Percentiles rank a stretch among this genome's conserved stretches.
Evolutionary conservation across 441 rosid genomes (phyloP).

Genomic region (Isatis lusitanica): DNA sequence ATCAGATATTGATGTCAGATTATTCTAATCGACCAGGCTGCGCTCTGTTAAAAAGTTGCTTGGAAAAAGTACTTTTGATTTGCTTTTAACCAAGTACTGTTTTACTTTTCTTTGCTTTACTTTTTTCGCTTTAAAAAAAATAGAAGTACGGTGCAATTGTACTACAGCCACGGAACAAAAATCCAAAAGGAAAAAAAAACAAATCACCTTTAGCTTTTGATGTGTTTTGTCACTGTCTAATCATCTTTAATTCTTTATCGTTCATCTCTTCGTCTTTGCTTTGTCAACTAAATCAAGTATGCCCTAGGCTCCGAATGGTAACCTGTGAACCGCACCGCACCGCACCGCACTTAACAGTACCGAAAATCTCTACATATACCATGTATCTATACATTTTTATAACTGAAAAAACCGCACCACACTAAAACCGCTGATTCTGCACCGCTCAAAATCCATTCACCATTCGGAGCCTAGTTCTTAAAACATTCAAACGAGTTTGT

Average conservation of each 20-base stretch:
- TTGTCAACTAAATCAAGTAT: constrained; percentile 17
- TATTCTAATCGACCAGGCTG: constrained; percentile 3
- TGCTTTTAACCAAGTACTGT: not conserved
- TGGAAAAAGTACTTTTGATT: not conserved
- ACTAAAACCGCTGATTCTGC: too few species aligned
- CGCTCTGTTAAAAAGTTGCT: not conserved
- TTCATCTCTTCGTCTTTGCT: constrained; percentile 21
- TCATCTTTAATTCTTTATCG: not conserved
- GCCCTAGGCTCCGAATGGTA: too few species aligned
- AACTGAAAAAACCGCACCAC: too few species aligned
- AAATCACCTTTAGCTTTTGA: not conserved
- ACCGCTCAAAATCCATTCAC: too few species aligned
- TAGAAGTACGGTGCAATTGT: constrained; percentile 37
- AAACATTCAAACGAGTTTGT: too few species aligned
- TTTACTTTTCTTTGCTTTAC: not conserved
- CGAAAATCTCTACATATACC: too few species aligned
- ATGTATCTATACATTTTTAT: too few species aligned
- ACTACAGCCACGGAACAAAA: constrained; percentile 32
- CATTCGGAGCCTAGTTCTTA: too few species aligned
- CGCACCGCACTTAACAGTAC: too few species aligned
- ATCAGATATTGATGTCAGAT: not conserved
- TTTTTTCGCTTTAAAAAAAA: not conserved
- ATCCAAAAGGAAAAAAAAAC: constrained; percentile 5
- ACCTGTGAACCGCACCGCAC: too few species aligned
- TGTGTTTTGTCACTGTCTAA: constrained; percentile 14